Base-by-base conservation (phyloP, 495 filamentous ascomycete genomes). In the Penicillium mononematosum region DNA sequence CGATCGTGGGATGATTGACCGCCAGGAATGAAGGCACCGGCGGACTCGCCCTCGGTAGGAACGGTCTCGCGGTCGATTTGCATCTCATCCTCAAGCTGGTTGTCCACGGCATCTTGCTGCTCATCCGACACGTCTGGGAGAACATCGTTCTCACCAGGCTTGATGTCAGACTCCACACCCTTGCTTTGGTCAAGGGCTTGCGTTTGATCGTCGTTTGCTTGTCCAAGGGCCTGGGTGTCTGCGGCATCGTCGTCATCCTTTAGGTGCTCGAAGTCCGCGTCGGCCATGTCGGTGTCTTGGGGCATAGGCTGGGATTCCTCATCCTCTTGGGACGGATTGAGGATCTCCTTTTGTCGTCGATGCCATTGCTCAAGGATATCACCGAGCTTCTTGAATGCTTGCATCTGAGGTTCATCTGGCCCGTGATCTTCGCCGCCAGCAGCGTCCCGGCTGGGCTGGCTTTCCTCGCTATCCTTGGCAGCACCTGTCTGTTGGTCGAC, bases 301-400 rank as follows among this genome's bases (percentile, higher is more conserved):
- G 80, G 70, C 56, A 81, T 61, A 50, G 72, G 59, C 53, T 83
- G 65, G 2, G 82, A 75, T 2, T 80, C 80, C 12, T 85, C 75
- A 41, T 87, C 78, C 45, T 88, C 80, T 49, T 89, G 76, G 36
- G 82, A 78, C 10, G 88, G 79, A 52, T 88, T 80, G 60, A 82
- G 74, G 53, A 99, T 96, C 54, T 95, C 84, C 27, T 82, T 79
- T 60, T 92, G 89, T 59, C 85, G 86, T 41, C 87, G 84, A 70
- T 97, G 90, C 92, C 92, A 99, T 59, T 86, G 79, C 63, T 97
- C 92, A n/a, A 99, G 79, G 20, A 88, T 86, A 75, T 97, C 90
- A 2, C 95, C 95, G 53, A 99, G 81, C 58, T 94, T 93, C 75
- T 93, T 91, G 78, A 96, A 96, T 2, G 91, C 85, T 53, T 78